Evolutionary conservation across 2,329 filamentous ascomycete genomes (phyloP), one percentile per base, ranked within the genome.

Genomic region (Pyrenophora seminiperda): DNA sequence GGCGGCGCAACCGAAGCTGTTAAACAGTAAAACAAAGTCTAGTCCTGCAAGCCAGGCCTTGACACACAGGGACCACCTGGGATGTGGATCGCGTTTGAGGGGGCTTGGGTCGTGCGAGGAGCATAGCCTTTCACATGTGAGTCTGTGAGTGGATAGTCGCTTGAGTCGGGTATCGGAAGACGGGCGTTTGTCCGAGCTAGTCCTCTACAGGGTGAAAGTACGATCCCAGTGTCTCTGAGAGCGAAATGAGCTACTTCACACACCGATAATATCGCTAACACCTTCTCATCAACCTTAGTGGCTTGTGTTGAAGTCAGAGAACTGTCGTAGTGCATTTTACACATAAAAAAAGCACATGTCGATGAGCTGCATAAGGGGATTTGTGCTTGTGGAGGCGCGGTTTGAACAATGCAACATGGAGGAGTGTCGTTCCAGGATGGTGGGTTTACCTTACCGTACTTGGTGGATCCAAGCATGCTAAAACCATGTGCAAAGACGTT

Each of bases 241-340:
- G 15, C 31, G 47, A 50, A 39, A 50, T 45, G 41, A 37, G 47
- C 22, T 22, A 10, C 5, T 20, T 14, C 47, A 41, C 47, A 50
- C 47, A 30, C 7, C 30, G 13, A 19, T 41, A 14, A 41, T 41
- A 20, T 36, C 34, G 13, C 14, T 18, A 30, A 42, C 20, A 38
- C 42, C 14, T 19, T n/a, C 17, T 38, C 13, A 17, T 11, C 24
- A 7, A 18, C 13, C 17, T 17, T 1, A 5, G 33, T 20, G 33
- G 33, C 33, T 36, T 36, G 17, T 13, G 33, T 14, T 19, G 17
- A 19, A 36, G 33, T 19, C 17, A 20, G 10, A 27, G 9, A 27
- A 11, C 10, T 27, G 24, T 11, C 3, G 30, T 42, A 30, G 41
- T 30, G 32, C 24, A 27, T 27, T 22, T 27, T 27, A 10, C 10